Conservation (phyloP, 2,329 filamentous ascomycete genomes). For the Stemphylium beticola region DNA sequence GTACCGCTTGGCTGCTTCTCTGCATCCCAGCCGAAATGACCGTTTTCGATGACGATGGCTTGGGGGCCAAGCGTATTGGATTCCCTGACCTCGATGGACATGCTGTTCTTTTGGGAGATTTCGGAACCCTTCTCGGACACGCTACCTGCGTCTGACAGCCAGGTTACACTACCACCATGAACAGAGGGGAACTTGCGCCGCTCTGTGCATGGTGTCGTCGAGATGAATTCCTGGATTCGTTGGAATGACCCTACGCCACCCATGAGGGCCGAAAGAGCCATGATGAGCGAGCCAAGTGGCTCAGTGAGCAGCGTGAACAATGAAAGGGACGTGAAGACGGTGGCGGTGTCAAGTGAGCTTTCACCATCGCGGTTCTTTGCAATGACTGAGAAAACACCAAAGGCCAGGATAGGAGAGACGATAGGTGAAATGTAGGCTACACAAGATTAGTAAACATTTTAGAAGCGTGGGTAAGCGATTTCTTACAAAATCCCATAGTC, state of each 20-base stretch:
- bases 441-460: slow-evolving; percentile 5
- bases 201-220: slow-evolving; percentile 31
- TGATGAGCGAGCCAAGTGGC: slow-evolving; percentile 54
- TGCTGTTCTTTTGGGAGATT: slow-evolving; percentile 31
- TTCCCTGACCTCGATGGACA: slow-evolving; percentile 30
- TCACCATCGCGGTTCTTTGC: slow-evolving; percentile 44
- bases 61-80: slow-evolving; percentile 25
- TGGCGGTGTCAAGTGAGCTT: slow-evolving; percentile 49
- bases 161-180: slow-evolving; percentile 24
- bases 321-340: slow-evolving; percentile 56
- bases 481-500: slow-evolving; percentile 46
- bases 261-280: slow-evolving; percentile 53
- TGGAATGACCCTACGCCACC: slow-evolving; percentile 55
- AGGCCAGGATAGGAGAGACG: slow-evolving; percentile 54
- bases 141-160: slow-evolving; percentile 24
- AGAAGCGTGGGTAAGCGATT: background rate
- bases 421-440: slow-evolving; percentile 41
- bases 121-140: slow-evolving; percentile 36
- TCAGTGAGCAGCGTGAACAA: slow-evolving; percentile 56
- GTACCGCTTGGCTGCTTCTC: slow-evolving; percentile 46
- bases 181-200: slow-evolving; percentile 31
- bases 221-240: slow-evolving; percentile 55
- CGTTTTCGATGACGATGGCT: slow-evolving; percentile 52
- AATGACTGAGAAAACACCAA: slow-evolving; percentile 53
- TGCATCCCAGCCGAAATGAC: slow-evolving; percentile 56